These are phyloP conservation scores for Neurospora tetrasperma DNA, from an alignment of 495 filamentous ascomycete species.

Conservation along the genomic window DNA sequence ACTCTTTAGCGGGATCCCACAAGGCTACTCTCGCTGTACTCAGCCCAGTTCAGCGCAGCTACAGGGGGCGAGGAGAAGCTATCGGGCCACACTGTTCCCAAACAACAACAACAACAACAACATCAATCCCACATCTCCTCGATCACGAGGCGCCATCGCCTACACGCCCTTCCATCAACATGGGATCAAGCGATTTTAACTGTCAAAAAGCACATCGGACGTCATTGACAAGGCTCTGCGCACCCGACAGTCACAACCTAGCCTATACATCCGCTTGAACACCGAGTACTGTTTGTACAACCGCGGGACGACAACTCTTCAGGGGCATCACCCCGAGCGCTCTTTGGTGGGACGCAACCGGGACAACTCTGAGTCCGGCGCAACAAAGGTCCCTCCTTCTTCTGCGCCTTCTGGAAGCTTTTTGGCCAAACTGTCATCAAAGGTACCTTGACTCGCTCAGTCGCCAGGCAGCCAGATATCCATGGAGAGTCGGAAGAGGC, in stretches of 20 bases:
- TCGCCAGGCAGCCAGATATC: not conserved
- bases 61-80: not conserved
- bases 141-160: no score
- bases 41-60: not conserved
- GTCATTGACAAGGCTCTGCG: not conserved
- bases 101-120: no score
- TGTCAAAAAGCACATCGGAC: not conserved
- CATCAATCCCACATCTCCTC: no score
- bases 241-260: no score
- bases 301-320: not conserved
- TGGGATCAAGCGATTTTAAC: no score
- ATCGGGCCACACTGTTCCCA: no score
- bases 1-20: not conserved
- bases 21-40: not conserved
- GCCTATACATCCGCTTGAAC: not conserved
- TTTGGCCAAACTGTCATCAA: not conserved
- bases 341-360: not conserved
- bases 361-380: not conserved
- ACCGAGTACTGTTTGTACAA: not conserved
- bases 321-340: not conserved
- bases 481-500: not conserved
- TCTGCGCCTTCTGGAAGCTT: not conserved
- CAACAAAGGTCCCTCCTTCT: not conserved
- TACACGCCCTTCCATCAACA: no score
- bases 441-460: not conserved